Evolutionary conservation across 352 stramenopile species (phyloP), one percentile per base, ranked within the genome.

Genomic region (Pythium brachiatum): DNA sequence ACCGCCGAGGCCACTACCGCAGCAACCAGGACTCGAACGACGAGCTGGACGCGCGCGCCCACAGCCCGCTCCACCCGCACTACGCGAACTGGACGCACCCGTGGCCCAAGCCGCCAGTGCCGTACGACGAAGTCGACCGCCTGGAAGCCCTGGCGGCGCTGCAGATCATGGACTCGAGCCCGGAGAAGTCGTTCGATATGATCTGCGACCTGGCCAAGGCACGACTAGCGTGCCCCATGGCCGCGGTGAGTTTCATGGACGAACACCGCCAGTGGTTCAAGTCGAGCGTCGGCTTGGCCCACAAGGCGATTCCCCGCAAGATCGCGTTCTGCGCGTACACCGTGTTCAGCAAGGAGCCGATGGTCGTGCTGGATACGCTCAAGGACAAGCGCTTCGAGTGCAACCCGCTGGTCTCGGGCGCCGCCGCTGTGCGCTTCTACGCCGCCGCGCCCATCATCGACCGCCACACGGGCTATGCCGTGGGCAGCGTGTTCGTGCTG

Each of bases 371-470:
- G 12, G 92, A 99, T 66, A 93, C 89, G 8, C 72, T 86, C 20
- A 80, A 92, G 47, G 94, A 99, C 73, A 62, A 70, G 57, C 81
- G 93, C 26, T 98, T 98, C 60, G 68, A 78, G 23, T 69, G 78
- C 44, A 98, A 97, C 72, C 81, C 87, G 41, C 79, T 98, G 2
- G 92, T 98, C 1, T 90, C 81, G 1, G 92, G 93, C 20, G 77
- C 79, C 27, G 88, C 92, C 5, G 76, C 88, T 48, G 88, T 99
- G 34, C 86, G 94, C n/a, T 98, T 99, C 66, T 98, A 99, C 73
- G 96, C 96, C 5, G 72, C 79, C 18, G 86, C 82, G 15, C 86
- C 86, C 5, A 89, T 94, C 53, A 51, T 92, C 13, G 75, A 89
- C 51, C 78, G 66, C 1, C 71, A 72, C 43, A 81, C 75, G 6